Evolutionary conservation across 352 stramenopile species (phyloP).

Genomic region (Hyaloperonospora arabidopsidis): DNA sequence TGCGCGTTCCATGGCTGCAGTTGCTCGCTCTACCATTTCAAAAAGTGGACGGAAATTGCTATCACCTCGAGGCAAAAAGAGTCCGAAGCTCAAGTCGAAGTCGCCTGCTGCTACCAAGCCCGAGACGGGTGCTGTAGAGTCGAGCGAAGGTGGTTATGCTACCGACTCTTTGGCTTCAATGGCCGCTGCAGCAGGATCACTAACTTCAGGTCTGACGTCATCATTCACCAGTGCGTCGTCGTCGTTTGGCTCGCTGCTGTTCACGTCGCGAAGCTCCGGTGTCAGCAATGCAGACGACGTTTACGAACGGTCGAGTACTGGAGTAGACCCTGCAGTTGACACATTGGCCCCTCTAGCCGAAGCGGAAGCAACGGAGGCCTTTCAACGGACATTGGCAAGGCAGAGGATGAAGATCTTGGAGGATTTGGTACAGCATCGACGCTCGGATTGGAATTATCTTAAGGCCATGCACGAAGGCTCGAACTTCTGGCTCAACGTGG

Average conservation of each 20-base stretch:
- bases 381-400: slow-evolving; percentile 33
- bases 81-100: neutral
- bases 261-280: slow-evolving; percentile 29
- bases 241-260: slow-evolving; percentile 39
- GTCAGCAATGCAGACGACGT: slow-evolving; percentile 9
- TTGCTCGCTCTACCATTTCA: slow-evolving; percentile 43
- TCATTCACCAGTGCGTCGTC: slow-evolving; percentile 36
- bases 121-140: slow-evolving; percentile 7
- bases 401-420: slow-evolving; percentile 69
- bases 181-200: slow-evolving; percentile 18
- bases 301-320: slow-evolving; percentile 4
- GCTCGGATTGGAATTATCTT: slow-evolving; percentile 73
- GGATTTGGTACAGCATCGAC: slow-evolving; percentile 61
- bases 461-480: slow-evolving; percentile 73
- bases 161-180: slow-evolving; percentile 17
- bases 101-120: slow-evolving; percentile 8
- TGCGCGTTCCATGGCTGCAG: slow-evolving; percentile 45
- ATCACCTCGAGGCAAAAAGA: slow-evolving; percentile 31
- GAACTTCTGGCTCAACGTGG: slow-evolving; percentile 79
- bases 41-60: slow-evolving; percentile 48
- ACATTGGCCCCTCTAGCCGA: no score
- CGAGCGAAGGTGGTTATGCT: slow-evolving; percentile 4
- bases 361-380: slow-evolving; percentile 11
- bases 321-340: slow-evolving; percentile 9
- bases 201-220: slow-evolving; percentile 24